phyloP scores from a whole-genome alignment of 2,329 filamentous ascomycete species.

The Beauveria scarabaeidicola region DNA sequence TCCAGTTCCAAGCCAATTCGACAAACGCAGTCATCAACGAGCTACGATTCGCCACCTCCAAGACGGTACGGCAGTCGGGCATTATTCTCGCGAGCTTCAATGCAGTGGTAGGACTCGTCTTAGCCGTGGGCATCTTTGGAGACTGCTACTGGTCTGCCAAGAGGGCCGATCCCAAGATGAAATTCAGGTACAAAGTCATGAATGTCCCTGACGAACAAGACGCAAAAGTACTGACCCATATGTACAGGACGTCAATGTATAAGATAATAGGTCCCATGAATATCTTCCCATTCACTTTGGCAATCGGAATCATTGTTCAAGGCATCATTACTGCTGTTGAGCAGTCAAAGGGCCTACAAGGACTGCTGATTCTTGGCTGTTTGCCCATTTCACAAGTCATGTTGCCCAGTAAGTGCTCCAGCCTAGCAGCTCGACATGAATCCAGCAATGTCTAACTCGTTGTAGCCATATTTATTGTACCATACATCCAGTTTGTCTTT shows the following conservation, averaged over 20 bases:
- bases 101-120: slow-evolving; percentile 47
- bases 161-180: slow-evolving; percentile 31
- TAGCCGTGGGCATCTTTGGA: slow-evolving; percentile 47
- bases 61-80: slow-evolving; percentile 51
- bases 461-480: slow-evolving; percentile 56
- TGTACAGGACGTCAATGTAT: slow-evolving; percentile 28
- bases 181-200: slow-evolving; percentile 30
- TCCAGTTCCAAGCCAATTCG: slow-evolving; percentile 30
- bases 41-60: slow-evolving; percentile 43
- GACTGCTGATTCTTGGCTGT: slow-evolving; percentile 44
- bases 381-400: slow-evolving; percentile 46
- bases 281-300: slow-evolving; percentile 47
- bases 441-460: not conserved
- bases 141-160: slow-evolving; percentile 42
- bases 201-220: not conserved
- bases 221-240: not conserved
- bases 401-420: slow-evolving; percentile 43
- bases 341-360: slow-evolving; percentile 46
- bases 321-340: slow-evolving; percentile 48
- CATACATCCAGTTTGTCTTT: slow-evolving; percentile 58
- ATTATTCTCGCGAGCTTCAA: slow-evolving; percentile 56
- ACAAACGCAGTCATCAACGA: slow-evolving; percentile 41
- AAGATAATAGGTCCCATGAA: slow-evolving; percentile 39
- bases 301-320: slow-evolving; percentile 49
- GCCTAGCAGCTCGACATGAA: not conserved